phyloP scores from a whole-genome alignment of 1,284 basidiomycete species.

The Tausonia pullulans region DNA sequence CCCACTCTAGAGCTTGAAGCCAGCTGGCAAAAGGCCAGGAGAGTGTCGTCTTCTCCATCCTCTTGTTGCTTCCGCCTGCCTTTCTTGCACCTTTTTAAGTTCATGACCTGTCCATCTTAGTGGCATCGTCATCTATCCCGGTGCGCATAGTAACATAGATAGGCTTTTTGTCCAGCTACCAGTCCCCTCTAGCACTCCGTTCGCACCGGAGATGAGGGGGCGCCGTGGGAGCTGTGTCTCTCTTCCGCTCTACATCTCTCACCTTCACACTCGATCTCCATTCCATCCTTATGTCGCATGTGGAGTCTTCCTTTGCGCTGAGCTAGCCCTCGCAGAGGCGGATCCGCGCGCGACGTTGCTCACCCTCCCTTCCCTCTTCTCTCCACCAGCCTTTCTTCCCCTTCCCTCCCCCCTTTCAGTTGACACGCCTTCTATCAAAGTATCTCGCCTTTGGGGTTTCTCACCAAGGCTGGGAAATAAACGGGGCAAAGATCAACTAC shows the following conservation, averaged over 20 bases:
- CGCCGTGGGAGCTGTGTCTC: not conserved
- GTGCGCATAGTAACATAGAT: too few species aligned
- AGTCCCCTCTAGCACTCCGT: too few species aligned
- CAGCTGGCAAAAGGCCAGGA: not conserved
- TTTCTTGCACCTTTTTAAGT: not conserved
- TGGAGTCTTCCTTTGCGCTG: not conserved
- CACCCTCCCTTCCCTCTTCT: not conserved
- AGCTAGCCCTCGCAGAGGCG: not conserved
- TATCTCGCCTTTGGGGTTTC: too few species aligned
- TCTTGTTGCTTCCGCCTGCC: not conserved
- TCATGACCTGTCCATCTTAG: not conserved
- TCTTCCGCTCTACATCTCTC: not conserved
- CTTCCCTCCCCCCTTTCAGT: not conserved
- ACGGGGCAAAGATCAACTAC: not conserved
- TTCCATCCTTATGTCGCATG: not conserved
- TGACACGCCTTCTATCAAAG: not conserved
- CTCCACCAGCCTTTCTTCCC: not conserved
- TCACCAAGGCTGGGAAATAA: too few species aligned
- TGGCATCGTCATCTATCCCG: too few species aligned
- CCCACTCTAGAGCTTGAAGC: not conserved
- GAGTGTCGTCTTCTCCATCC: too few species aligned
- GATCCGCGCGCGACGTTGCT: not conserved
- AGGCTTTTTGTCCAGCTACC: too few species aligned
- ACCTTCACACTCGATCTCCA: not conserved
- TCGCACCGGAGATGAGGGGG: too few species aligned